Conservation (phyloP, 257 asterid species). For the Przewalskia tangutica region DNA sequence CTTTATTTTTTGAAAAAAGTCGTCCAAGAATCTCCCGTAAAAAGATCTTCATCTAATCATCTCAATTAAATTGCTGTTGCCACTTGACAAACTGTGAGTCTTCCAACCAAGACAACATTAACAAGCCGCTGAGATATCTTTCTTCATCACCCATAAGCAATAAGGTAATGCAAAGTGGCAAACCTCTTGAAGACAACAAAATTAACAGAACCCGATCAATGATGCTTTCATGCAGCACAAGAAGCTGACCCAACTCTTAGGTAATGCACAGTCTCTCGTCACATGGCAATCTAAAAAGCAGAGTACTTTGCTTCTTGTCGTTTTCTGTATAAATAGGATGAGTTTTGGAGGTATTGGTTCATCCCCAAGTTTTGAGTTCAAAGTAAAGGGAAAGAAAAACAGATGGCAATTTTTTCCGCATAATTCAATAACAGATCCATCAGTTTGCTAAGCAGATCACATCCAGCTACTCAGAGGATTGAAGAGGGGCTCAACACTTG, state of each 20-base stretch:
- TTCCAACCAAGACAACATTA: constrained; percentile 6
- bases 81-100: constrained; percentile 9
- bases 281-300: constrained; percentile 9
- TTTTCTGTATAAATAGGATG: not conserved
- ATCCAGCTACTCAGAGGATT: too few relatives aligned
- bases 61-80: constrained; percentile 5
- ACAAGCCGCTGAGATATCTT: constrained; percentile 4
- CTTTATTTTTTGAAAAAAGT: not conserved
- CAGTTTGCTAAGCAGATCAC: too few relatives aligned
- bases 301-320: constrained; percentile 13
- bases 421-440: too few relatives aligned
- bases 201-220: not conserved
- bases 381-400: too few relatives aligned
- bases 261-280: constrained; percentile 6
- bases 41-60: not conserved
- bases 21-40: not conserved
- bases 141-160: not conserved
- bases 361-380: too few relatives aligned
- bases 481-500: too few relatives aligned
- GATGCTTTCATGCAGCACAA: not conserved
- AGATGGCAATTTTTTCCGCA: too few relatives aligned
- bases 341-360: too few relatives aligned
- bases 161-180: not conserved
- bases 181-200: not conserved
- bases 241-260: not conserved